A percentile compares a stretch with the other conserved stretches of the same genome.
Conservation (phyloP, 1,284 basidiomycete genomes). For the Anthracocystis panici-leucophaei region DNA sequence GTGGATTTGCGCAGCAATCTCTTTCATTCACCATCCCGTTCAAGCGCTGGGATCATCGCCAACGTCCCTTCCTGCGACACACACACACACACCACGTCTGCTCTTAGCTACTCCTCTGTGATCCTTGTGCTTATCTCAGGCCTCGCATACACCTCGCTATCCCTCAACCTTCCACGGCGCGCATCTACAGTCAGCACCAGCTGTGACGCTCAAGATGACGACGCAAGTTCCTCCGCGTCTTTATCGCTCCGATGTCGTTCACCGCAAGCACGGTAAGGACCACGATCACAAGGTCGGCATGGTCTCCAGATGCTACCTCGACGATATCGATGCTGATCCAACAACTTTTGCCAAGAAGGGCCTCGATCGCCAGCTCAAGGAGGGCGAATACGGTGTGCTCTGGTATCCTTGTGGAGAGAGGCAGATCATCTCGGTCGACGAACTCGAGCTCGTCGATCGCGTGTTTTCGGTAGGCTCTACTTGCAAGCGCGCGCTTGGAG, state of each 20-base stretch:
- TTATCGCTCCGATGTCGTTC: conserved; percentile 36
- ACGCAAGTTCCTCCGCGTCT: conserved; percentile 17
- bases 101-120: background rate
- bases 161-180: background rate
- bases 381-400: conserved; percentile 85
- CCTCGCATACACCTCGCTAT: background rate
- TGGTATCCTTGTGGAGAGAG: conserved; percentile 74
- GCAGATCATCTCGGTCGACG: conserved; percentile 75
- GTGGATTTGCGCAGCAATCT: background rate
- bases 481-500: conserved; percentile 82
- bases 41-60: background rate
- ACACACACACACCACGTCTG: background rate
- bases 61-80: background rate
- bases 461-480: conserved; percentile 82
- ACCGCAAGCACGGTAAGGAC: conserved; percentile 30
- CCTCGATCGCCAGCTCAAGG: conserved; percentile 79
- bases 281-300: conserved; percentile 45
- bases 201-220: conserved; percentile 3
- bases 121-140: background rate
- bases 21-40: background rate
- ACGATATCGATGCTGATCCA: conserved; percentile 34
- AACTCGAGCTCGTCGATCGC: conserved; percentile 82
- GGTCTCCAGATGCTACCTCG: conserved; percentile 49
- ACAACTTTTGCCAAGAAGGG: conserved; percentile 25
- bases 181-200: background rate